Percentiles rank a stretch among this genome's conserved stretches.
Evolutionary conservation across 2,329 filamentous ascomycete species (phyloP).

Genomic region (Aspergillus pseudonomiae): DNA sequence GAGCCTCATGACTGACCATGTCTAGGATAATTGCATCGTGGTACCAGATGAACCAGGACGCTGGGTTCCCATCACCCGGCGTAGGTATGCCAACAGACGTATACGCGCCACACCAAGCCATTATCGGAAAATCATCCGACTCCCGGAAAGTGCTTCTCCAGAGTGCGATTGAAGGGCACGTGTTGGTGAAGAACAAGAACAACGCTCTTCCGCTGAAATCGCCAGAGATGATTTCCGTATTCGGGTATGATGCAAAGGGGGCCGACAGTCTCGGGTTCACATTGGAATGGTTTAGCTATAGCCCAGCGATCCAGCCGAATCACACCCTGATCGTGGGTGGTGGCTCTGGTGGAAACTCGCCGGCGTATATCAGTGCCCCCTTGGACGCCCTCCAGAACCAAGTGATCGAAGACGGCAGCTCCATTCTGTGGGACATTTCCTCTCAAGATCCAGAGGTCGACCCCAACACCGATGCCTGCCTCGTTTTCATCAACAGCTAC

Average conservation of each 20-base stretch:
- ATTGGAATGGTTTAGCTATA: neutral
- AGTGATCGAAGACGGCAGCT: conserved; percentile 58
- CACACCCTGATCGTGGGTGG: conserved; percentile 52
- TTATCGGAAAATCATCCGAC: conserved; percentile 52
- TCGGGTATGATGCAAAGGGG: conserved; percentile 29
- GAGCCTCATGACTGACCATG: neutral
- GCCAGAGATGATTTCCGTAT: conserved; percentile 27
- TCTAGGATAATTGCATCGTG: conserved; percentile 48
- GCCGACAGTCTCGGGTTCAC: conserved; percentile 8
- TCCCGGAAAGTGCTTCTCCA: conserved; percentile 41
- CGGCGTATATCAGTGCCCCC: conserved; percentile 54
- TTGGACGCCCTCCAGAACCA: conserved; percentile 57
- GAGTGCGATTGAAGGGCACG: conserved; percentile 61
- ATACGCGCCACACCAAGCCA: conserved; percentile 17
- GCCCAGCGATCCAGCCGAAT: conserved; percentile 41
- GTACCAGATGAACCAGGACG: conserved; percentile 39
- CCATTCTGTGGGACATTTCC: conserved; percentile 25
- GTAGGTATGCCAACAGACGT: conserved; percentile 27
- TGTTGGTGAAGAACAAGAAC: conserved; percentile 56
- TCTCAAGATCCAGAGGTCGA: conserved; percentile 22
- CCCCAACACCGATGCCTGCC: conserved; percentile 29
- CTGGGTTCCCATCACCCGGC: conserved; percentile 22
- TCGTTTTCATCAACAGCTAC: conserved; percentile 64
- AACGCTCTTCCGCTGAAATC: conserved; percentile 51
- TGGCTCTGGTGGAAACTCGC: conserved; percentile 53